Base-by-base conservation (phyloP, 2,329 filamentous ascomycete species). In the Cyphellophora attinorum region DNA sequence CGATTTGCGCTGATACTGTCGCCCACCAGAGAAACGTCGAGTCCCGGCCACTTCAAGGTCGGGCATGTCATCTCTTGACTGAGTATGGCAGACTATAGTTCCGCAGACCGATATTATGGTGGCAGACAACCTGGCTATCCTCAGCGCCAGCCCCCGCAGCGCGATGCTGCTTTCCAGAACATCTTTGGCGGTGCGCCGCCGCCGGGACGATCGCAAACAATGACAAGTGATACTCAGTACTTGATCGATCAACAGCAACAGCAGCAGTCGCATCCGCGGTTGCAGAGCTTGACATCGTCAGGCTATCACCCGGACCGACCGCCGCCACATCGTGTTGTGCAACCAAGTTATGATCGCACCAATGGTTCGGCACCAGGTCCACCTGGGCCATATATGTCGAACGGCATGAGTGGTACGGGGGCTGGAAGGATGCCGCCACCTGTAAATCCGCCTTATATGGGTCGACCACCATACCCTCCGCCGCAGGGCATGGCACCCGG, bases 91-190 rank as follows among this genome's bases (percentile, higher is more conserved):
- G 75, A 80, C 56, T 73, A 79, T 61, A 64, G 70, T 54, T 59
- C 69, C 47, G 75, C 77, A 54, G 72, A 73, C 50, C 68, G 75
- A 56, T 68, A 71, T 52, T 69, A 75, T 40, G 43, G 43, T 30
- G 30, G 45, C 59, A 64, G 72, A 56, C 58, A 66, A 42, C 56
- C 56, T 39, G 60, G 61, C 43, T 68, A 74, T 55, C 6, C 29
- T 3, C 29, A 67, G 54, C 58, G 69, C 34, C 64, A 70, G 27
- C 63, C 68, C 41, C 61, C 61, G 53, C 84, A 91, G 62, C 81
- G 91, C 64, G 88, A 98, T 74, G 85, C 85, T 49, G 91, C 89
- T 47, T 98, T 93, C 61, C 85, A 83, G 47, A 89, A 89, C 63
- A 96, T 96, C 56, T 98, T 96, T 58, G 91, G 89, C 49, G 79